Percentiles rank a stretch among this genome's conserved stretches.
Evolutionary conservation across 495 filamentous ascomycete species (phyloP).

Genomic region (Daldinia grandis): DNA sequence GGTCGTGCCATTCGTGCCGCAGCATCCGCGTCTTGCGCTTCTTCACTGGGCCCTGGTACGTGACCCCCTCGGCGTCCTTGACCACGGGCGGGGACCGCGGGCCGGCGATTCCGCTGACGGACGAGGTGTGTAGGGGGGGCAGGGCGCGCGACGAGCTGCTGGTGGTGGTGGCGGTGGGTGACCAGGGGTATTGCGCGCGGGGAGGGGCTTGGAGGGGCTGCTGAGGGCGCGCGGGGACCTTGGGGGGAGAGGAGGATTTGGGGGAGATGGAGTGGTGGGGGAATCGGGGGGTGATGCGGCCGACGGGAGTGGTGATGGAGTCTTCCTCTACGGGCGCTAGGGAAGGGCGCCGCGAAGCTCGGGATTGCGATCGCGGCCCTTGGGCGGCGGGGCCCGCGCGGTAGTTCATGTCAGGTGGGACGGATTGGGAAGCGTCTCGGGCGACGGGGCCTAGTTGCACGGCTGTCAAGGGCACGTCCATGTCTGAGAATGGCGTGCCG

Average conservation of each 20-base stretch:
- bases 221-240: constrained; percentile 33
- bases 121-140: constrained; percentile 13
- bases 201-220: constrained; percentile 56
- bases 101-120: constrained; percentile 54
- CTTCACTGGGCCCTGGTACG: constrained; percentile 87
- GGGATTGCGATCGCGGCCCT: constrained; percentile 58
- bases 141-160: constrained; percentile 41
- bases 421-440: constrained; percentile 82
- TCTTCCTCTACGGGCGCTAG: constrained; percentile 67
- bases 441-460: constrained; percentile 72
- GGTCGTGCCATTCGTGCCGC: constrained; percentile 92
- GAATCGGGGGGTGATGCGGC: constrained; percentile 44
- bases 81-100: constrained; percentile 57
- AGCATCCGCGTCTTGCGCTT: constrained; percentile 91
- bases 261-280: constrained; percentile 41
- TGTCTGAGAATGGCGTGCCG: constrained; percentile 83
- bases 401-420: constrained; percentile 90
- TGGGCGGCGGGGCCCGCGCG: constrained; percentile 50
- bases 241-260: constrained; percentile 41
- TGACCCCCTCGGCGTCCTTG: constrained; percentile 59
- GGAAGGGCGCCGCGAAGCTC: constrained; percentile 66
- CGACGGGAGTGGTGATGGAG: constrained; percentile 42
- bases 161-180: constrained; percentile 22
- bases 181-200: constrained; percentile 59
- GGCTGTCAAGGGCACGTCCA: constrained; percentile 87